Conservation (phyloP, 1,284 basidiomycete species). For the Rhodotorula sp. region DNA sequence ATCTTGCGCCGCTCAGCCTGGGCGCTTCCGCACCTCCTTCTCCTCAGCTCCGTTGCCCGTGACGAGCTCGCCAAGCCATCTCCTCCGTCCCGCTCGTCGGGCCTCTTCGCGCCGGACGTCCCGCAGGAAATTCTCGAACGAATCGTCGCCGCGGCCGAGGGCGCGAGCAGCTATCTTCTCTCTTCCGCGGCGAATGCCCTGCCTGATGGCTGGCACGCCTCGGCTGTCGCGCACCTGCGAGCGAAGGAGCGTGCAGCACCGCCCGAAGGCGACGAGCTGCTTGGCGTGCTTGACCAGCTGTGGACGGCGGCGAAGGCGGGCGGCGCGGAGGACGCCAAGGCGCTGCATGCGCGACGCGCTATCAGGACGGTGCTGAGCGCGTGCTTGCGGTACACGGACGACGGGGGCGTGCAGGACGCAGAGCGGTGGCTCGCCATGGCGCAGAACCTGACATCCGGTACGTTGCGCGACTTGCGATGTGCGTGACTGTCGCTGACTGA, state of each 20-base stretch:
- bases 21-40: conserved; percentile 55
- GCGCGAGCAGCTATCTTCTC: conserved; percentile 69
- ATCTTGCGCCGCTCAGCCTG: conserved; percentile 62
- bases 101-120: conserved; percentile 57
- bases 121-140: conserved; percentile 54
- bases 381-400: conserved; percentile 60
- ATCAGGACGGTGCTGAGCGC: conserved; percentile 64
- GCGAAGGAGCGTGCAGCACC: conserved; percentile 7
- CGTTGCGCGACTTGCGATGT: conserved; percentile 16
- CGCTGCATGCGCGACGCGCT: conserved; percentile 60
- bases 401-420: conserved; percentile 64
- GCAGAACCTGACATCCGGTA: conserved; percentile 66
- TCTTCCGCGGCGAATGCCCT: conserved; percentile 51
- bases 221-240: conserved; percentile 26
- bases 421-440: conserved; percentile 74
- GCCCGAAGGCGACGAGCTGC: conserved; percentile 15
- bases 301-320: conserved; percentile 8
- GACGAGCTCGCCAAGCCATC: conserved; percentile 59
- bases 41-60: conserved; percentile 51
- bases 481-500: neutral
- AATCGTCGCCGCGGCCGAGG: conserved; percentile 60
- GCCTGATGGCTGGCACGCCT: conserved; percentile 28
- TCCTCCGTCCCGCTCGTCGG: conserved; percentile 44
- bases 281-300: conserved; percentile 32
- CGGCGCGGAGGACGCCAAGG: conserved; percentile 46